Evolutionary conservation across 2,329 filamentous ascomycete genomes (phyloP), one percentile per base, ranked within the genome.

Genomic region (Exserohilum turcica): DNA sequence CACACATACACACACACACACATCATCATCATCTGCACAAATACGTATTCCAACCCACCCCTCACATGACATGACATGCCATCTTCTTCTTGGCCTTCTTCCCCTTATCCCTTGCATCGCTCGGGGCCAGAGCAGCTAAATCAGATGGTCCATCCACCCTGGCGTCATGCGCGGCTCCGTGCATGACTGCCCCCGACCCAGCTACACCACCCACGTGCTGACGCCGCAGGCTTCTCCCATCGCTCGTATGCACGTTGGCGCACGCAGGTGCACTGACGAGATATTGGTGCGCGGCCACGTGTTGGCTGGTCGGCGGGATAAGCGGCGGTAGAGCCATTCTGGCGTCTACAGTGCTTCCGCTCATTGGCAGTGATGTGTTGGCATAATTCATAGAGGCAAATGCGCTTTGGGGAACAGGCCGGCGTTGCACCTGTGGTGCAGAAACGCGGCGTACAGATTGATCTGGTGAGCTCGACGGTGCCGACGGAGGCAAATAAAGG

Each of bases 391-490:
- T 59, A 9, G 36, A 37, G 4, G 33, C 15, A 1, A 52, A 39
- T 10, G 32, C 38, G 9, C 46, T 43, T 9, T 38, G 19, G 24
- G 46, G 43, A 18, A 56, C 43, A 2, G 56, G 60, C 3, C 61
- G 64, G 15, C 61, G 55, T 33, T 55, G 58, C 10, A 60, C 49
- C 16, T 59, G 60, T 1, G 68, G 67, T 3, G 61, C 67, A 7
- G 65, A 71, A n/a, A 63, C 69, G 19, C 66, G 55, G 9, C 67
- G 66, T 2, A 56, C 56, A 2, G 46, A 43, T 2, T n/a, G 4
- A 24, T 8, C 24, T 6, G 42, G 8, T 48, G 43, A 1, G 57
- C 48, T 29, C 61, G 48, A 38, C 60, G 35, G 61, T 52, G 27
- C 63, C 24, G 5, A 63, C 0, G 69, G 66, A 3, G 67, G 61